Evolutionary conservation across 2,329 filamentous ascomycete species (phyloP), one percentile per base, ranked within the genome.

Genomic region (Alternaria triticimaculans): DNA sequence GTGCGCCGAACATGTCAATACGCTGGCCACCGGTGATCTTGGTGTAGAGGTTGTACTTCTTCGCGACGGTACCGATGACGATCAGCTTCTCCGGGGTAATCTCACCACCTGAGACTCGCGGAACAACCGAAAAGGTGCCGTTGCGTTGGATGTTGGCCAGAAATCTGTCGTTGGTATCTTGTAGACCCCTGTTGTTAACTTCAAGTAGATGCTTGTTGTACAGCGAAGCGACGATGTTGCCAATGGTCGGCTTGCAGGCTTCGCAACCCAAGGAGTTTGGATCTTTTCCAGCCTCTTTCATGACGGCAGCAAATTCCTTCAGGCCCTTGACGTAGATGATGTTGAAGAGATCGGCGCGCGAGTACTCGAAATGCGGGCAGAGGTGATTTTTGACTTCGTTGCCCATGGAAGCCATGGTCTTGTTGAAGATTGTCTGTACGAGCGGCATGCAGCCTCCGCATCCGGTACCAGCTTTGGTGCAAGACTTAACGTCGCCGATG

Each of bases 11-110:
- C 89, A 97, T 88, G 79, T 97, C 94, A 75, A 97, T 97, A 60
- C 94, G 88, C 80, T 97, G 94, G 1, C 92, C 94, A 59, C 94
- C 94, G 0, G 94, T 97, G 76, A 97, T 96, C 81, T 97, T 97
- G 75, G 90, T 93, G 82, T 97, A 97, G 7, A 97, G 83, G 37
- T 87, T 86, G 75, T 93, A 97, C 77, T 95, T 90, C 82, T 92
- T 92, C 0, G 93, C 94, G 0, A 97, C 92, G 59, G 89, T 88
- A 0, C 93, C 94, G 63, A 97, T 94, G 60, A 90, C 87, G 50
- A 97, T 91, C 55, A 97, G 87, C 78, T 92, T 94, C 53, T 96
- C 92, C 0, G 94, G 90, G 0, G 92, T 96, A 74, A 97, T 96
- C 80, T 97, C 94, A 63, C 94, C 94, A 49, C 88, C 94, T 2